These are phyloP conservation scores for Epichloe brachyelytri DNA, from an alignment of 2,329 filamentous ascomycete genomes.

Conservation along the genomic window DNA sequence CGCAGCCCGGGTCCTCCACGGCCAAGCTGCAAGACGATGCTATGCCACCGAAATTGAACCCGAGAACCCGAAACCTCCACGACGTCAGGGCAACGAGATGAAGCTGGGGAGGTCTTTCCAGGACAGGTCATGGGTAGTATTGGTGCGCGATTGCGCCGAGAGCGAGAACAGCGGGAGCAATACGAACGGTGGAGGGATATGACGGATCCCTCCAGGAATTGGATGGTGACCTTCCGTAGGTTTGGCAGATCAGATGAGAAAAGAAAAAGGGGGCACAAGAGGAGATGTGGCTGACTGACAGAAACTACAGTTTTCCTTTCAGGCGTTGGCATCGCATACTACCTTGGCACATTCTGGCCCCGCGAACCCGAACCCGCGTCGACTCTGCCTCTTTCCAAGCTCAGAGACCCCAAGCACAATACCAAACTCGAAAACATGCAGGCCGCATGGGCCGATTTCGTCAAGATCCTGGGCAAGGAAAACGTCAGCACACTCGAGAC, in stretches of 20 bases:
- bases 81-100: constrained; percentile 23
- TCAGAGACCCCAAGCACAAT: constrained; percentile 41
- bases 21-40: constrained; percentile 13
- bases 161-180: constrained; percentile 39
- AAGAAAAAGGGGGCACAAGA: neutral
- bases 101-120: constrained; percentile 34
- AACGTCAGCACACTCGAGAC: constrained; percentile 47
- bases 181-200: constrained; percentile 30
- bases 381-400: constrained; percentile 43
- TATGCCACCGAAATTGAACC: constrained; percentile 25
- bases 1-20: constrained; percentile 9
- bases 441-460: constrained; percentile 58
- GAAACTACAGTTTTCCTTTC: constrained; percentile 34
- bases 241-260: neutral
- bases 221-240: constrained; percentile 42
- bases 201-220: constrained; percentile 30
- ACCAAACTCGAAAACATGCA: constrained; percentile 50
- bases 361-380: constrained; percentile 38
- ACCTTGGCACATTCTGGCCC: constrained; percentile 42
- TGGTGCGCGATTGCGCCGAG: constrained; percentile 38
- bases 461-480: constrained; percentile 48
- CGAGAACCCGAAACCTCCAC: constrained; percentile 18
- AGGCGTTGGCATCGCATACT: constrained; percentile 41
- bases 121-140: constrained; percentile 48
- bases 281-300: constrained; percentile 3